Evolutionary conservation across 306 rosid genomes (phyloP), one percentile per base, ranked within the genome.

Genomic region (Vigna radiata): DNA sequence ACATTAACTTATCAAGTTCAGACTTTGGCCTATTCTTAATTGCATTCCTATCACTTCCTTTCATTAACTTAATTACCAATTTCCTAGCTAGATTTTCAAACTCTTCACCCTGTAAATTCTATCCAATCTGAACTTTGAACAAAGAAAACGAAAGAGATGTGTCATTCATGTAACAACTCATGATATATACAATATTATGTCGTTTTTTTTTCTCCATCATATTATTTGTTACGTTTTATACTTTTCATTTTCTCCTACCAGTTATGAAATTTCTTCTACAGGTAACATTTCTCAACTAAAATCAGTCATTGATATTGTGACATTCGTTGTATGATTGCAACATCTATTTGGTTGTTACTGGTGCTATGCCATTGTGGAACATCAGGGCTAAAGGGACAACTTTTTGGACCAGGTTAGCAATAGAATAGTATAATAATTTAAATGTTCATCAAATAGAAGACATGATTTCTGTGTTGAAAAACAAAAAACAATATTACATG

Each of bases 61-160:
- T 78, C 77, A 47, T 53, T 13, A 9, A 29, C 39, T 56, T 27
- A 49, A 23, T 33, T 47, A 78, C 55, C 77, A 70, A 50, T 53
- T 79, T 72, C 27, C 52, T 41, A 23, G 37, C 48, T 72, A 63
- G 43, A 63, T 72, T 70, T 60, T 46, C 65, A 70, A 49, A 79
- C 64, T 60, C 65, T 48, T 49, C 21, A 70, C 13, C 52, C 36
- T 52, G 29, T 9, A 72, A 71, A 16, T 37, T 70, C 31, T 21
- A 10, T 60, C 19, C 36, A 71, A 60, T 60, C 25, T 48, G 72
- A 19, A 76, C 25, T 44, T 79, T 60, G 29, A 43, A 44, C 13
- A 27, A 9, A 68, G 46, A n/a, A 14, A 27, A 19, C 5, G 0
- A 33, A 10, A 33, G 61, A 70, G 16, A 47, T 1, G 7, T 46